Evolutionary conservation across 192 early-diverging fungal species (phyloP).

Genomic region (Umbelopsis sp.): DNA sequence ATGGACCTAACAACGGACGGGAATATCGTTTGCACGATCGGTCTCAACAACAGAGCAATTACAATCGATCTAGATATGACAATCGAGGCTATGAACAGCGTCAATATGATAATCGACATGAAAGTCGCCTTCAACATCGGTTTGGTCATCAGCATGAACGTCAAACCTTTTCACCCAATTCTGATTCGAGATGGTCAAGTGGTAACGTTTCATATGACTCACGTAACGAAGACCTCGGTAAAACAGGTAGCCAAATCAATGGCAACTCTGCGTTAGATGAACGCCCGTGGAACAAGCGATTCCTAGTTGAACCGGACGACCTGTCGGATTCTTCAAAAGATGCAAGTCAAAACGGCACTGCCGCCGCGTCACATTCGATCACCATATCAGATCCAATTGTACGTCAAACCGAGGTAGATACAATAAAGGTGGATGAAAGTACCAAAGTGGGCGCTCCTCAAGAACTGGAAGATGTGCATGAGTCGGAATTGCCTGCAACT

Average conservation of each 20-base stretch:
- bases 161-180: neutral
- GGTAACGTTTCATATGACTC: no score
- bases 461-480: no score
- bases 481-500: no score
- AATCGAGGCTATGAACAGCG: neutral
- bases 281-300: conserved; percentile 7
- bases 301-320: neutral
- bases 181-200: no score
- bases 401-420: no score
- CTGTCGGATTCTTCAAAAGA: neutral
- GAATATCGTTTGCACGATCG: neutral
- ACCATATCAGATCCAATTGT: no score
- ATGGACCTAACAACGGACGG: no score
- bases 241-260: no score
- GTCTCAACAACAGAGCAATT: neutral
- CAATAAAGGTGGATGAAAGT: no score
- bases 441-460: no score
- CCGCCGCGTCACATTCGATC: no score
- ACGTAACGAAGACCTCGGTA: no score
- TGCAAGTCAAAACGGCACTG: neutral
- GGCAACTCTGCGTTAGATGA: neutral
- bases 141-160: neutral
- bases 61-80: neutral
- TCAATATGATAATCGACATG: neutral
- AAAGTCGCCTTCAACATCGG: neutral